Evolutionary conservation across 2,329 filamentous ascomycete genomes (phyloP).

Genomic region (Fusarium camptoceras): DNA sequence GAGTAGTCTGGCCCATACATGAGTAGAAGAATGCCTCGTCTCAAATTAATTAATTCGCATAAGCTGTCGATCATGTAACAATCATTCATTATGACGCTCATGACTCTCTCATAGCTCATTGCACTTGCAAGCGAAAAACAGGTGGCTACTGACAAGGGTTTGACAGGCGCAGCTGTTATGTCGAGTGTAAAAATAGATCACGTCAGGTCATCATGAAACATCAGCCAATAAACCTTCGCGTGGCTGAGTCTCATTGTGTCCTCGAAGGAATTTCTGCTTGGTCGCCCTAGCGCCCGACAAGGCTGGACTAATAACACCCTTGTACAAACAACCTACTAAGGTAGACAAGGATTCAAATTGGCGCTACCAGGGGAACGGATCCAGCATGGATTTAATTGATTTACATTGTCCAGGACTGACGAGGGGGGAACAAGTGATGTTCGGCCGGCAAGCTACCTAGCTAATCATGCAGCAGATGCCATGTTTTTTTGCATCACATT

Average conservation of each 20-base stretch:
- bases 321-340: not conserved
- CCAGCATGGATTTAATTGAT: conserved; percentile 8
- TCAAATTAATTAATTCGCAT: conserved; percentile 20
- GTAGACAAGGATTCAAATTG: conserved; percentile 23
- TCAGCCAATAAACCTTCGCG: conserved; percentile 23
- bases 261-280: conserved; percentile 10
- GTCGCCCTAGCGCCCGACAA: conserved; percentile 29
- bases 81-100: conserved; percentile 17
- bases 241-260: conserved; percentile 29
- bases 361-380: conserved; percentile 29
- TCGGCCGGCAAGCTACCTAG: not conserved
- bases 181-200: conserved; percentile 38
- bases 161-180: conserved; percentile 25
- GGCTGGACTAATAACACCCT: conserved; percentile 32
- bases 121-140: conserved; percentile 8
- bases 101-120: conserved; percentile 1
- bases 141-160: not conserved
- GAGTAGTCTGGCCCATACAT: not conserved
- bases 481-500: not conserved
- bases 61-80: conserved; percentile 26
- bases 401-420: conserved; percentile 12
- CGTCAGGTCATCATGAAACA: conserved; percentile 25
- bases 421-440: not conserved
- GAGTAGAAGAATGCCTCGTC: conserved; percentile 26
- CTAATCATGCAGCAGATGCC: not conserved